phyloP scores from a whole-genome alignment of 192 early-diverging fungal genomes.

The Physocladia obscura region DNA sequence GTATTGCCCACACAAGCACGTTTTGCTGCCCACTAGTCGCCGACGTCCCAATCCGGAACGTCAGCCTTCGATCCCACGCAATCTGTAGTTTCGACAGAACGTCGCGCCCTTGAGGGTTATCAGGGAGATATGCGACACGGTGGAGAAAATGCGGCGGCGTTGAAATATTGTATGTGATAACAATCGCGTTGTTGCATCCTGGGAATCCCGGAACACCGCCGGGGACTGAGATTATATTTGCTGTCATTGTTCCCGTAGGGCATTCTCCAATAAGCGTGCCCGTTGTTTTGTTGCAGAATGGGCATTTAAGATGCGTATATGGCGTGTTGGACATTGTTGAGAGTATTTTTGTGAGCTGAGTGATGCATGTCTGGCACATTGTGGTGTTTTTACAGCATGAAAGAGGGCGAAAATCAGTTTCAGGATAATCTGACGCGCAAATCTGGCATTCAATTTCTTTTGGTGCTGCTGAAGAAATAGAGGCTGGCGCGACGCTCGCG shows the following conservation, averaged over 20 bases:
- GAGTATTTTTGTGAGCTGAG: not conserved
- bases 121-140: not conserved
- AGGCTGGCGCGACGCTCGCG: not conserved
- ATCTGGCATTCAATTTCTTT: not conserved
- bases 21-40: not conserved
- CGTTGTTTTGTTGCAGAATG: not conserved
- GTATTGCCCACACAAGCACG: constrained; percentile 5
- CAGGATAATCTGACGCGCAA: not conserved
- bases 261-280: not conserved
- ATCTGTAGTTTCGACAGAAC: not conserved
- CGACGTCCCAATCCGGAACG: not conserved
- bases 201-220: not conserved
- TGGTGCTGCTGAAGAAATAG: not conserved
- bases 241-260: constrained; percentile 4
- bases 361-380: not conserved
- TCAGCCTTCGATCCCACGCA: constrained; percentile 7
- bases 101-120: not conserved
- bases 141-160: not conserved
- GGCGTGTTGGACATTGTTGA: not conserved
- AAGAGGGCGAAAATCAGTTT: not conserved
- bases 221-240: not conserved
- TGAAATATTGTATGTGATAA: not conserved
- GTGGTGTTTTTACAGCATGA: not conserved
- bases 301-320: constrained; percentile 1
- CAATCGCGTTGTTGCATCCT: not conserved